A percentile compares a stretch with the other conserved stretches of the same genome.
These are phyloP conservation scores for Starmera dryadoides DNA, from an alignment of 805 yeast genomes.

Conservation along the genomic window DNA sequence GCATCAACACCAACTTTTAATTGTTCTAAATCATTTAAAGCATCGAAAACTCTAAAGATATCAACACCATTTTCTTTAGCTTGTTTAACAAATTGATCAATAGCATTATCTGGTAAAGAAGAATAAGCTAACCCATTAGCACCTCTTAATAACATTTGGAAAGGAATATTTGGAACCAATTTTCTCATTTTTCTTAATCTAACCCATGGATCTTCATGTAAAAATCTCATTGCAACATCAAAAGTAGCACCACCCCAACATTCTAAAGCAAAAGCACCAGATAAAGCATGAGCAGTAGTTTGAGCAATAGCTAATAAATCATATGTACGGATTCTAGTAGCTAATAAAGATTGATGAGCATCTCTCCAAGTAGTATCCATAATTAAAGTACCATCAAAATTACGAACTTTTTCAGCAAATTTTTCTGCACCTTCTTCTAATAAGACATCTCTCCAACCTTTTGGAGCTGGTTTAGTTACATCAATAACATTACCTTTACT, in stretches of 20 bases:
- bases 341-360: conserved; percentile 96
- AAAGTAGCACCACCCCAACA: conserved; percentile 99
- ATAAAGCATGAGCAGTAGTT: conserved; percentile 82
- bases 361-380: conserved; percentile 99
- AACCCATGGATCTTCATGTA: conserved; percentile 98
- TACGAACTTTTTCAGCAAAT: conserved; percentile 84
- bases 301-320: conserved; percentile 91
- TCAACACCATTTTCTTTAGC: conserved; percentile 97
- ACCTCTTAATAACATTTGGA: conserved; percentile 98
- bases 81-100: conserved; percentile 91
- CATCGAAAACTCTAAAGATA: conserved; percentile 96
- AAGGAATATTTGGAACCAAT: conserved; percentile 95
- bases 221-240: conserved; percentile 97
- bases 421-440: conserved; percentile 81
- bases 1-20: conserved; percentile 97
- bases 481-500: conserved; percentile 53
- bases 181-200: conserved; percentile 82
- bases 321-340: conserved; percentile 94
- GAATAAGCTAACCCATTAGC: conserved; percentile 99
- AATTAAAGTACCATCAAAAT: conserved; percentile 76
- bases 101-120: conserved; percentile 96
- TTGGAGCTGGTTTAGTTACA: conserved; percentile 45
- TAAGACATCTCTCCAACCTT: conserved; percentile 90
- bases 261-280: conserved; percentile 91
- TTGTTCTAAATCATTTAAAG: conserved; percentile 94